These are phyloP conservation scores for Lasiodiplodia citricola DNA, from an alignment of 2,329 filamentous ascomycete genomes.

Conservation along the genomic window DNA sequence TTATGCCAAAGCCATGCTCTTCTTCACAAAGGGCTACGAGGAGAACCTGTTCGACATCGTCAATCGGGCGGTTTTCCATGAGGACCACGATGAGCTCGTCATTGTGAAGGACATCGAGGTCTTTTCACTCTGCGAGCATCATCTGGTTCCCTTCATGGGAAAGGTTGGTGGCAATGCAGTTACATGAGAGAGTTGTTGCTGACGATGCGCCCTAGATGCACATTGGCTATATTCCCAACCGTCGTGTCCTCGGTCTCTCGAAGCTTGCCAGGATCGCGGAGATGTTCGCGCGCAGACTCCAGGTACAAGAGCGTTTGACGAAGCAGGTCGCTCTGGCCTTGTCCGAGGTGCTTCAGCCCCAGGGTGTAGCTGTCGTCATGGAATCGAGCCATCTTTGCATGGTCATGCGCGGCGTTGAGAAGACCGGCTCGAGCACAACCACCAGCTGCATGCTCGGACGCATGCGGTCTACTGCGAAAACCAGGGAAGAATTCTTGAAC, in stretches of 20 bases:
- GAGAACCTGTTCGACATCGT: slow-evolving; percentile 91
- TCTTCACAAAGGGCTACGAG: slow-evolving; percentile 96
- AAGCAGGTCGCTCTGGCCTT: slow-evolving; percentile 95
- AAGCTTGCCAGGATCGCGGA: slow-evolving; percentile 96
- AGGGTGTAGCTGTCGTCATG: slow-evolving; percentile 96
- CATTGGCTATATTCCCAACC: slow-evolving; percentile 94
- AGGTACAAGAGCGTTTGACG: slow-evolving; percentile 95
- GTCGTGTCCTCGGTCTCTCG: slow-evolving; percentile 91
- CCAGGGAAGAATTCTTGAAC: slow-evolving; percentile 92
- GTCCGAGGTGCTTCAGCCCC: slow-evolving; percentile 88
- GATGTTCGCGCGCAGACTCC: slow-evolving; percentile 91
- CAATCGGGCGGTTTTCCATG: slow-evolving; percentile 92
- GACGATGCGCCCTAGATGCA: slow-evolving; percentile 72
- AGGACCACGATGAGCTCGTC: slow-evolving; percentile 95
- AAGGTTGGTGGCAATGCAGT: slow-evolving; percentile 64
- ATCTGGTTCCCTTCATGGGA: slow-evolving; percentile 93
- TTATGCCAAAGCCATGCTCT: slow-evolving; percentile 94
- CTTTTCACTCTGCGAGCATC: slow-evolving; percentile 94
- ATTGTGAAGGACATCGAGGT: slow-evolving; percentile 98
- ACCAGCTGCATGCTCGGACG: slow-evolving; percentile 98
- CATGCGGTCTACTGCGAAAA: slow-evolving; percentile 91
- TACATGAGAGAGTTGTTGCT: slow-evolving; percentile 2
- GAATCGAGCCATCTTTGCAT: slow-evolving; percentile 97
- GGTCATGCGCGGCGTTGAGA: slow-evolving; percentile 98
- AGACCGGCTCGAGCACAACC: slow-evolving; percentile 83